phyloP scores from a whole-genome alignment of 176 grass and related monocot genomes.

The Oryza nivara region DNA sequence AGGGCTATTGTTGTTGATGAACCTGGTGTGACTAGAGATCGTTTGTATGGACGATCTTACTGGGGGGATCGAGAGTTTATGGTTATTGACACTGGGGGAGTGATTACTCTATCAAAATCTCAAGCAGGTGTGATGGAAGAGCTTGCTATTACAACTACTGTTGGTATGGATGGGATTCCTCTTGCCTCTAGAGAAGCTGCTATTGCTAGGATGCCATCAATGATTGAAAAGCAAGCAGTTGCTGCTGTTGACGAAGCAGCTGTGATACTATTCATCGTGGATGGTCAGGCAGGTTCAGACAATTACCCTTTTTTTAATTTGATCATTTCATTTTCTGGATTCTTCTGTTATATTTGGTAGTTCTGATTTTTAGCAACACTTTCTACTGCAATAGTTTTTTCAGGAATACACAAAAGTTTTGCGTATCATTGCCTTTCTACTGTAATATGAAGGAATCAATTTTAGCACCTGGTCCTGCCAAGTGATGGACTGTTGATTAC shows the following conservation, averaged over 20 bases:
- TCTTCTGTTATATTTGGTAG: background rate
- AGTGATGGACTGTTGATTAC: background rate
- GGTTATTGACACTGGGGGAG: slow-evolving; percentile 91
- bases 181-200: slow-evolving; percentile 83
- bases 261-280: slow-evolving; percentile 80
- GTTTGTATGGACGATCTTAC: slow-evolving; percentile 77
- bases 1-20: slow-evolving; percentile 94
- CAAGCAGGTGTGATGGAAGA: slow-evolving; percentile 89
- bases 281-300: slow-evolving; percentile 81
- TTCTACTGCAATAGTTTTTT: background rate
- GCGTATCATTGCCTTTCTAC: background rate
- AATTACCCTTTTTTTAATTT: slow-evolving; percentile 25
- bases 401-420: background rate
- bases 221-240: slow-evolving; percentile 94
- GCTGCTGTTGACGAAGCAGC: slow-evolving; percentile 83
- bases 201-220: slow-evolving; percentile 91
- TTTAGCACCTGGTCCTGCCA: background rate
- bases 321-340: background rate
- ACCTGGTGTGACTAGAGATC: slow-evolving; percentile 93
- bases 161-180: slow-evolving; percentile 96
- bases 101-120: slow-evolving; percentile 84
- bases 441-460: background rate
- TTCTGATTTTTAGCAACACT: background rate
- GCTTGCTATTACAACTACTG: slow-evolving; percentile 80
- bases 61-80: slow-evolving; percentile 85